Evolutionary conservation across 345 rosid genomes (phyloP).

Genomic region (Heritiera fomes): DNA sequence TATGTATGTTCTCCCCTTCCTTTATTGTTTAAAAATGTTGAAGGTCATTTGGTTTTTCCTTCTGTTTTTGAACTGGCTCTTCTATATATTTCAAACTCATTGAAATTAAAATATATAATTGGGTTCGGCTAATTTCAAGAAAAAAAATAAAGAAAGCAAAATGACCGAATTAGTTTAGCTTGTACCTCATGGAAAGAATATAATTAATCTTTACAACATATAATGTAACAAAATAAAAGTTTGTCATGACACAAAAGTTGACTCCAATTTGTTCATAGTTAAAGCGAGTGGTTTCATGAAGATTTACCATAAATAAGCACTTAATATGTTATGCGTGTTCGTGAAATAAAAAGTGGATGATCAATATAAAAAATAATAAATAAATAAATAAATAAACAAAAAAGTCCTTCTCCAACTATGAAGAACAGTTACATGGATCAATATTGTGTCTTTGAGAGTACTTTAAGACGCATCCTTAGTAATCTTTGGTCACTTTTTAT

Average conservation of each 20-base stretch:
- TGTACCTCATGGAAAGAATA: background rate
- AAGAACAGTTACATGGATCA: background rate
- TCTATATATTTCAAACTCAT: background rate
- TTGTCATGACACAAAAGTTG: background rate
- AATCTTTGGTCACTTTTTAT: background rate
- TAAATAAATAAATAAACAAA: background rate
- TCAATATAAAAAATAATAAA: background rate
- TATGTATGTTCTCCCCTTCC: background rate
- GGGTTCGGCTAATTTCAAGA: background rate
- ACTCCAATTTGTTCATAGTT: background rate
- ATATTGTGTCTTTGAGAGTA: too few relatives aligned
- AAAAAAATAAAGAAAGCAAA: background rate
- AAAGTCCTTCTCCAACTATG: background rate
- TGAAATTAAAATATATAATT: background rate
- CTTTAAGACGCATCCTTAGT: background rate
- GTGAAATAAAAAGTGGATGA: background rate
- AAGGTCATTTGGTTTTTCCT: background rate
- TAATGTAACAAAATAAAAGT: background rate
- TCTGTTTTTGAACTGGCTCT: background rate
- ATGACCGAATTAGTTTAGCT: background rate
- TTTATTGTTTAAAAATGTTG: constrained; percentile 1
- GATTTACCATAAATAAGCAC: background rate
- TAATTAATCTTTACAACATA: background rate
- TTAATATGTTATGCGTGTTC: background rate
- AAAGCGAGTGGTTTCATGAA: background rate